Base-by-base conservation (phyloP, 495 filamentous ascomycete genomes). In the Hypoxylon lenormandii region DNA sequence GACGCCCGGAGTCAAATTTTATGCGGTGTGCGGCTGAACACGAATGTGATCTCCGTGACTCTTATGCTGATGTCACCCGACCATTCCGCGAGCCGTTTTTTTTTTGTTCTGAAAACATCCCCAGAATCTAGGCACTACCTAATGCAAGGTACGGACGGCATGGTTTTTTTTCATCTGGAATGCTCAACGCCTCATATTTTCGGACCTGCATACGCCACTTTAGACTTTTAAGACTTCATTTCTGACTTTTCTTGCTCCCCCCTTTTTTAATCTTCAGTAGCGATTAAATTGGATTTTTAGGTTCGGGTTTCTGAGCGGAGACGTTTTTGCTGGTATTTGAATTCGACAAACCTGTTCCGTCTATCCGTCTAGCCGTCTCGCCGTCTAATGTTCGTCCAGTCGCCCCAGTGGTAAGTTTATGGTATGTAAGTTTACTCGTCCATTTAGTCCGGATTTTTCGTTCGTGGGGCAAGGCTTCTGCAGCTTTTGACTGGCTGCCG, bases 21-120 rank as follows among this genome's bases (percentile, higher is more conserved):
- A 55, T 36, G 26, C 37, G 26, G 54, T 55, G 42, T 55, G 60
- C 51, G 53, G 58, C 66, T 60, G 66, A 63, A 47, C 52, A 66
- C 42, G 49, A 64, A 55, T 33, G 30, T 47, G 12, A n/a, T 50
- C 21, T 42, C 48, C 5, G 30, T 33, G 30, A 33, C 30, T 33
- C 30, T 55, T n/a, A 21, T 28, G 47, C 55, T 66, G 54, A 66
- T 66, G 55, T 66, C 54, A 66, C 48, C 38, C 45, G 48, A 36
- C 23, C 30, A 33, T 33, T 33, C 30, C 30, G 30, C 10, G 30
- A 33, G 10, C 46, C 38, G 13, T 42, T 42, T 16, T n/a, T 26
- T 26, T 26, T 26, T 2, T 26, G 2, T 15, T 16, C 38, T 42
- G 38, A 42, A 42, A 15, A 16, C 38, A 8, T 42, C 38, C 15